Percentiles rank a stretch among this genome's conserved stretches.
These are phyloP conservation scores for Aspergillus aculeatus DNA, from an alignment of 2,329 filamentous ascomycete species.

Conservation along the genomic window DNA sequence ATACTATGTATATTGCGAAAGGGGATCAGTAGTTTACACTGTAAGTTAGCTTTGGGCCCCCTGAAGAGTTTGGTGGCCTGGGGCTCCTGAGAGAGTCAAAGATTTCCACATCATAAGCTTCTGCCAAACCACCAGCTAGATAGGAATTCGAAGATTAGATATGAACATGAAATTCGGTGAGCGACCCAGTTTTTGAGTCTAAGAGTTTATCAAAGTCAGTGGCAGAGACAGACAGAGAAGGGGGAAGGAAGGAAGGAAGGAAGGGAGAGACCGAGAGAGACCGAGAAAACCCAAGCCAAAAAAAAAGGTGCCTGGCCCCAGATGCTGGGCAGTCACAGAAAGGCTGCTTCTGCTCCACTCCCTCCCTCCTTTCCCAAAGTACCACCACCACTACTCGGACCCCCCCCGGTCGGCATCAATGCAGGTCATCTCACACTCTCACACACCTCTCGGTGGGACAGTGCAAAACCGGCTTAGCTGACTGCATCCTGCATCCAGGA, in stretches of 20 bases:
- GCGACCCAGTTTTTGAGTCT: too few relatives aligned
- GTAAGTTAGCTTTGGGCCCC: neutral
- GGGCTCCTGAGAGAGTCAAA: neutral
- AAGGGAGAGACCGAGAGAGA: neutral
- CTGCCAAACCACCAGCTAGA: too few relatives aligned
- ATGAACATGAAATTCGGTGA: too few relatives aligned
- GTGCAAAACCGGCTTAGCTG: neutral
- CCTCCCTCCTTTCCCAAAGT: neutral
- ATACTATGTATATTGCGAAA: too few relatives aligned
- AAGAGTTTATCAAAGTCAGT: too few relatives aligned
- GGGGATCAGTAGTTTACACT: neutral
- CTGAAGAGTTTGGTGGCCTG: neutral
- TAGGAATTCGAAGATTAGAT: too few relatives aligned
- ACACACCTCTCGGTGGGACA: neutral
- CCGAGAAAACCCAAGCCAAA: neutral
- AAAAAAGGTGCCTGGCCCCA: neutral
- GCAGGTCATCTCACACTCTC: constrained; percentile 13
- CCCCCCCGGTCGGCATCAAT: neutral
- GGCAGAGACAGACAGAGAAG: too few relatives aligned
- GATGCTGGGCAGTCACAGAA: too few relatives aligned
- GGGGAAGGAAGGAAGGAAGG: too few relatives aligned
- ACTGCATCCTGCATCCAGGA: neutral
- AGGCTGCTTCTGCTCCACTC: too few relatives aligned
- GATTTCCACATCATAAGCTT: too few relatives aligned
- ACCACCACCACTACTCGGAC: neutral